Evolutionary conservation across 306 rosid genomes (phyloP), one percentile per base, ranked within the genome.

Genomic region (Citrullus amarus): DNA sequence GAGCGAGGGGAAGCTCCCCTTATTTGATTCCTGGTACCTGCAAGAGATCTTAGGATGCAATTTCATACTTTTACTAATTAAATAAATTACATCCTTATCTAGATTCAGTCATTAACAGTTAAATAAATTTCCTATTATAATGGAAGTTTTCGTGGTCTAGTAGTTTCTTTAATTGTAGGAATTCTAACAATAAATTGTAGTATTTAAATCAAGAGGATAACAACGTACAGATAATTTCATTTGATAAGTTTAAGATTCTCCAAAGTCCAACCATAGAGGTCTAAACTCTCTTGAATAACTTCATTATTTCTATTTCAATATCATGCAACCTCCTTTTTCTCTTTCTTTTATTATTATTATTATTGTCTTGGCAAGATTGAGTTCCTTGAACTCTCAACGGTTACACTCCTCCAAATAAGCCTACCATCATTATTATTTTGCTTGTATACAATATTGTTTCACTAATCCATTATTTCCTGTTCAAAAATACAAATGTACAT

Each of bases 1-100:
- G 79, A 95, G 91, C 13, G 99, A 91, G 73, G 99, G 99, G 71
- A 95, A 95, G 83, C 80, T 92, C 68, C 99, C 99, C 25, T 87
- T 88, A 83, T 95, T 89, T 48, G 89, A 86, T 68, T 83, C 80
- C 81, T 92, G 99, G 79, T 91, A 87, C 91, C 99, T 92, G 83
- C 58, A 80, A 80, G 74, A 79, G 85, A 80, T 78, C 22, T 39
- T 20, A 28, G 6, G 41, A 30, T 62, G 15, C 15, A 2, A 44
- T 41, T 39, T 67, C 54, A 41, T 68, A 41, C 44, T 20, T 20
- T 5, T n/a, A 41, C 17, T 18, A 41, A 20, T 68, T n/a, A 68
- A 68, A 68, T 5, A 41, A 39, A 67, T 41, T 39, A 9, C 53
- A 67, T 18, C n/a, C 2, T 14, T 67, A 41, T 67, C 53, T 39